Conservation (phyloP, 352 stramenopile genomes). For the Phytophthora foliorum region DNA sequence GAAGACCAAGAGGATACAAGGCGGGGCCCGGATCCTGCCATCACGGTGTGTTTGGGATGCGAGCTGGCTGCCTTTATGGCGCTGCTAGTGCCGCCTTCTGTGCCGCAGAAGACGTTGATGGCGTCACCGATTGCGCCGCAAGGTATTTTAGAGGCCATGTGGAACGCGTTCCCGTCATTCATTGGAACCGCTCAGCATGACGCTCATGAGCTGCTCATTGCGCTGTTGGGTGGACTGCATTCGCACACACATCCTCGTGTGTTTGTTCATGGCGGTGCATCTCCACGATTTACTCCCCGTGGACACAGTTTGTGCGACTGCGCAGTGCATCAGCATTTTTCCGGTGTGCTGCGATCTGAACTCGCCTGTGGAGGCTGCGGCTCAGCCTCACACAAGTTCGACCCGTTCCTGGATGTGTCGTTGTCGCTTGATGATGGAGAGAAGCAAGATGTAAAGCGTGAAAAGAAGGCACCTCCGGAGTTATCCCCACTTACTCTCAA, state of each 20-base stretch:
- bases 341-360: conserved; percentile 67
- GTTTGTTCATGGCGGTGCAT: conserved; percentile 48
- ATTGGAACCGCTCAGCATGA: conserved; percentile 78
- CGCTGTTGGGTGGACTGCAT: conserved; percentile 69
- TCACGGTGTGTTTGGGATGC: conserved; percentile 66
- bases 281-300: conserved; percentile 66
- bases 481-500: conserved; percentile 37
- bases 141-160: conserved; percentile 70
- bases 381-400: conserved; percentile 63
- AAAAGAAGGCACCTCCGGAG: not conserved
- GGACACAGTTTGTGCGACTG: conserved; percentile 77
- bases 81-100: conserved; percentile 37
- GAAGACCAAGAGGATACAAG: conserved; percentile 14
- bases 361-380: conserved; percentile 68
- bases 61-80: conserved; percentile 64
- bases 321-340: conserved; percentile 77
- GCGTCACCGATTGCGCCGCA: conserved; percentile 65
- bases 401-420: conserved; percentile 81
- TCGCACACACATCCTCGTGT: conserved; percentile 64
- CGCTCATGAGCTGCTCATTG: conserved; percentile 78
- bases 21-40: conserved; percentile 13
- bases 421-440: conserved; percentile 54
- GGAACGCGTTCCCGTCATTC: conserved; percentile 61
- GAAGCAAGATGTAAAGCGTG: conserved; percentile 1
- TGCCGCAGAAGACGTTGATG: conserved; percentile 10